Base-by-base conservation (phyloP, 805 yeast genomes). In the Saccharomycopsis sp. region DNA sequence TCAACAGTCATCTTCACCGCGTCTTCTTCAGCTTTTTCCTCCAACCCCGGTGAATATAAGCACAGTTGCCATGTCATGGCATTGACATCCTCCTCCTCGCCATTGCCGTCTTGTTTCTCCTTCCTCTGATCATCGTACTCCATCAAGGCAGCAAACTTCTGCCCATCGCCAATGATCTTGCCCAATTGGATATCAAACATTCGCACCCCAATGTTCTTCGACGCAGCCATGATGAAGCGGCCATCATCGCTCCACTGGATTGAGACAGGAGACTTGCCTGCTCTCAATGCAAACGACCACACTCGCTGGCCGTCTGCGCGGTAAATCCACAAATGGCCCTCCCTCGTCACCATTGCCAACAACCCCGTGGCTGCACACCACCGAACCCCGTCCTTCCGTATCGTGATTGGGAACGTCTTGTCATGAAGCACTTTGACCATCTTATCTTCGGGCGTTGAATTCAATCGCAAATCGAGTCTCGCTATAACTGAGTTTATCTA, bases 281-380 rank as follows among this genome's bases (percentile, higher is more conserved):
- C 16, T 33, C 30, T 41, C 19, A 39, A 21, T 9, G 42, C 40
- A 26, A 69, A 57, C 12, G 73, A 64, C 64, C 74, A 75, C 4
- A 75, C 71, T 16, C 71, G 50, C 45, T 69, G 71, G 1, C 78
- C 80, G 43, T 68, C 70, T 31, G 67, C 55, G 36, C 84, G 65
- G 48, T 69, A 73, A 7, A 77, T 66, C 62, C 73, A 64, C 4
- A 76, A 55, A 42, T 62, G 44, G 42, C 78, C 81, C 56, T 71
- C 58, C 7, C 39, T 45, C 21, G 54, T 54, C 7, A 75, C 62
- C 2, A 76, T 53, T 5, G 75, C 69, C 25, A 79, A 48, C 23
- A 74, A 61, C 47, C 71, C 71, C 65, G 74, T 67, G 7, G 67
- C 59, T 2, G 80, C 79, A 51, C 77, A 73, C 66, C 70, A 67